These are phyloP conservation scores for Lumnitzera littorea DNA, from an alignment of 345 rosid species.

Conservation along the genomic window DNA sequence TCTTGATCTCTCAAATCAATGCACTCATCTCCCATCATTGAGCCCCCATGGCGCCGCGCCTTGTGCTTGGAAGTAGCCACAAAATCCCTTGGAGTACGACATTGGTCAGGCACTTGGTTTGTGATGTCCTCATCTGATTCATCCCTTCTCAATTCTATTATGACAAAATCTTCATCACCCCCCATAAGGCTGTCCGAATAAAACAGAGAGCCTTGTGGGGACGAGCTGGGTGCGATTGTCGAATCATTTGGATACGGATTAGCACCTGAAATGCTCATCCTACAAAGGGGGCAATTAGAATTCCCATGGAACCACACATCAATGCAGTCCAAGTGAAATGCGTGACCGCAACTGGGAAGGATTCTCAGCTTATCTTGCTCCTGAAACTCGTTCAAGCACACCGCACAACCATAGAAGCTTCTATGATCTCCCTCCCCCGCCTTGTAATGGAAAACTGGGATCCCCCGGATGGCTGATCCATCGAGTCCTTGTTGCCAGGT, in stretches of 20 bases:
- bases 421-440: constrained; percentile 14
- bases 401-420: constrained; percentile 40
- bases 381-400: constrained; percentile 54
- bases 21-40: constrained; percentile 56
- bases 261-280: constrained; percentile 42
- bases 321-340: constrained; percentile 58
- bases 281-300: constrained; percentile 58
- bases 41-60: constrained; percentile 16
- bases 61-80: constrained; percentile 16
- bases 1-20: constrained; percentile 39
- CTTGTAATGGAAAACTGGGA: constrained; percentile 42
- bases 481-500: constrained; percentile 52
- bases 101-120: background rate
- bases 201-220: constrained; percentile 47
- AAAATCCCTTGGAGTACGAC: constrained; percentile 6
- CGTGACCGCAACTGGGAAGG: constrained; percentile 56
- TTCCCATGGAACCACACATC: constrained; percentile 54
- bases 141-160: constrained; percentile 42
- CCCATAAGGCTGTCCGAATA: constrained; percentile 30
- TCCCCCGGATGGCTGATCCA: constrained; percentile 32
- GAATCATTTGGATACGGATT: constrained; percentile 24
- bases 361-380: constrained; percentile 45
- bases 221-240: constrained; percentile 52
- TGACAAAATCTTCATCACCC: constrained; percentile 55
- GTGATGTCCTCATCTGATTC: constrained; percentile 4